Percentiles rank a stretch among this genome's conserved stretches.
Conservation (phyloP, 176 grass and related monocot genomes). For the Aechmea fasciata region DNA sequence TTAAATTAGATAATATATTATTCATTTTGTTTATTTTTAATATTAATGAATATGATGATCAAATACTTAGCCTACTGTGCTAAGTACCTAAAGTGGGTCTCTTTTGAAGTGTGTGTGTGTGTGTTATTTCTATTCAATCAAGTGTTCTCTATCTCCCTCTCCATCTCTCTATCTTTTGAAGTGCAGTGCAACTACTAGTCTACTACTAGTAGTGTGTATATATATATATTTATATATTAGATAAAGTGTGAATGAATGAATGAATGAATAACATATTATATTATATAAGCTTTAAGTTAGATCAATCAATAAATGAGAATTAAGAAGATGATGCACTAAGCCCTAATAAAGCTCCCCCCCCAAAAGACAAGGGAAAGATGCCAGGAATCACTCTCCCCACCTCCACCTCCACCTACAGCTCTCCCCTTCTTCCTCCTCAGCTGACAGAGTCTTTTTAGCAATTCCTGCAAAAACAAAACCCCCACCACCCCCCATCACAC, state of each 20-base stretch:
- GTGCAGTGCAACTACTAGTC: background rate
- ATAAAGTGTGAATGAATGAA: too few relatives aligned
- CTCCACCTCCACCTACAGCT: slow-evolving; percentile 10
- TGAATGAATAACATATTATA: too few relatives aligned
- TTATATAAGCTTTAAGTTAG: too few relatives aligned
- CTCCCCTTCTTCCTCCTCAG: background rate
- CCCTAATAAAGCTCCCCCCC: background rate
- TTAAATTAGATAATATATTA: background rate
- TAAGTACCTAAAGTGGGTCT: too few relatives aligned
- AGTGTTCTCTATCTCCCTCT: too few relatives aligned
- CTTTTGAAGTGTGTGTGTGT: too few relatives aligned
- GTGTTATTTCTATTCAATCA: too few relatives aligned
- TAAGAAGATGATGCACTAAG: background rate
- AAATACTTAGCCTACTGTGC: too few relatives aligned
- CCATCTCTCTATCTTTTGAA: background rate
- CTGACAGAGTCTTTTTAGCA: slow-evolving; percentile 15
- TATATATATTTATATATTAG: too few relatives aligned
- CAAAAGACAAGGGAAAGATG: background rate
- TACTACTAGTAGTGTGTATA: background rate
- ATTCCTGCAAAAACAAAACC: slow-evolving; percentile 17
- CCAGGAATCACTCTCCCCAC: slow-evolving; percentile 34
- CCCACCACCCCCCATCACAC: slow-evolving; percentile 34
- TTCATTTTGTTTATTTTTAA: background rate
- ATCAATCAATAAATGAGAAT: background rate
- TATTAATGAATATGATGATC: too few relatives aligned